A percentile compares a stretch with the other conserved stretches of the same genome.
Evolutionary conservation across 768 basidiomycete genomes (phyloP).

Genomic region (Astraeus odoratus): DNA sequence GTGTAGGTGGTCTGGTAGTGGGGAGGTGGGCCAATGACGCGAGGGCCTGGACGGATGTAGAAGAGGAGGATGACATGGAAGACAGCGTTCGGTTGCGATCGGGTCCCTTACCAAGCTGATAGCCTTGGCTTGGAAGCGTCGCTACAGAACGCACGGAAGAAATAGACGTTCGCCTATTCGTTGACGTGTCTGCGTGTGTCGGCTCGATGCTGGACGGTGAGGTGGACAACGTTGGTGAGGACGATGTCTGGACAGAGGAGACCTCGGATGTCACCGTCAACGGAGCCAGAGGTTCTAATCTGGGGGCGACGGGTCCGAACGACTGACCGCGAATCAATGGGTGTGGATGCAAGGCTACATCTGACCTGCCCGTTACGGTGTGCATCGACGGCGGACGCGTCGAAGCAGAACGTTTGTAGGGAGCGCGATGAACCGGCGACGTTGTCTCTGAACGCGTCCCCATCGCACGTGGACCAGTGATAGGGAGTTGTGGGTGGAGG

Average conservation of each 20-base stretch:
- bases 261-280: conserved; percentile 52
- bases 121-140: conserved; percentile 42
- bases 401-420: conserved; percentile 34
- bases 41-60: conserved; percentile 44
- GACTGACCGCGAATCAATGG: conserved; percentile 74
- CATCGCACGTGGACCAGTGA: conserved; percentile 15
- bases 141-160: conserved; percentile 55
- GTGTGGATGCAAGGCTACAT: conserved; percentile 52
- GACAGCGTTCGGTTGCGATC: conserved; percentile 53
- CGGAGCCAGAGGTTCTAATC: conserved; percentile 50
- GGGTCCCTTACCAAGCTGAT: conserved; percentile 26
- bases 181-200: conserved; percentile 23
- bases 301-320: conserved; percentile 36
- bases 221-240: conserved; percentile 31
- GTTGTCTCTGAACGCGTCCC: conserved; percentile 34
- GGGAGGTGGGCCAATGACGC: conserved; percentile 53
- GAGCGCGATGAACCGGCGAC: conserved; percentile 30
- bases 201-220: conserved; percentile 36
- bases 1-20: conserved; percentile 27
- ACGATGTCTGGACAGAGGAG: conserved; percentile 36
- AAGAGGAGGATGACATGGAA: conserved; percentile 44
- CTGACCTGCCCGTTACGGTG: conserved; percentile 38
- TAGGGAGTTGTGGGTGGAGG: conserved; percentile 12
- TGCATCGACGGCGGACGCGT: conserved; percentile 61
- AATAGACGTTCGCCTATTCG: conserved; percentile 44